A percentile compares a stretch with the other conserved stretches of the same genome.
Evolutionary conservation across 2,329 filamentous ascomycete genomes (phyloP).

Genomic region (Parascedosporium putredinis): DNA sequence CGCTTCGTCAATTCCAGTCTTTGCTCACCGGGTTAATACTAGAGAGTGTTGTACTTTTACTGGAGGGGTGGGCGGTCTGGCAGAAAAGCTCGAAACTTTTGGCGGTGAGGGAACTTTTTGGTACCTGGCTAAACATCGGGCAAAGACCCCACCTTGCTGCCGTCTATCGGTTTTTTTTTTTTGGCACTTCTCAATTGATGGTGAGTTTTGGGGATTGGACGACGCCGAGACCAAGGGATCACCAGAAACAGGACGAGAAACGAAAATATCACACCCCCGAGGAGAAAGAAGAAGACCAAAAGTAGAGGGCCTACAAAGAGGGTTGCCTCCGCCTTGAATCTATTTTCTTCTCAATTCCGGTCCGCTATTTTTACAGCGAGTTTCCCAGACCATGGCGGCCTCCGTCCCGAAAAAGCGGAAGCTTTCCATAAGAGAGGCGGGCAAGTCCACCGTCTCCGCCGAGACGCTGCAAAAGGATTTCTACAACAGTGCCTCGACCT

Average conservation of each 20-base stretch:
- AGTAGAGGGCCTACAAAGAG: no score
- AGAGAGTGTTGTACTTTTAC: constrained; percentile 8
- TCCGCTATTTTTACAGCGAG: no score
- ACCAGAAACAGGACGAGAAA: constrained; percentile 2
- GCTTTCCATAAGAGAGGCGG: not conserved
- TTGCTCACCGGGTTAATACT: no score
- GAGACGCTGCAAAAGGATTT: constrained; percentile 47
- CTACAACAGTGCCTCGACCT: constrained; percentile 65
- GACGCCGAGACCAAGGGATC: not conserved
- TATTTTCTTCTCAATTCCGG: no score
- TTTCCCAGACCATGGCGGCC: constrained; percentile 5
- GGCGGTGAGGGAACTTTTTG: constrained; percentile 13
- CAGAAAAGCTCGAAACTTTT: constrained; percentile 19
- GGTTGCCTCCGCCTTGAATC: no score
- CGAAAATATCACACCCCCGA: no score
- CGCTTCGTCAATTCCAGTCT: constrained; percentile 2
- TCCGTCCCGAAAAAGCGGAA: constrained; percentile 8
- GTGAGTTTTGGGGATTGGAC: not conserved
- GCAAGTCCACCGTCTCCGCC: not conserved
- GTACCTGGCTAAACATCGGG: constrained; percentile 8
- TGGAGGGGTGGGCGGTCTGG: constrained; percentile 11
- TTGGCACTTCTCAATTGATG: not conserved
- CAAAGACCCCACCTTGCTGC: not conserved
- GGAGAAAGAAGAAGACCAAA: not conserved
- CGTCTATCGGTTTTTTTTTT: not conserved